Conservation (phyloP, 164 flowering plant species). For the Nelumbo lutea region DNA sequence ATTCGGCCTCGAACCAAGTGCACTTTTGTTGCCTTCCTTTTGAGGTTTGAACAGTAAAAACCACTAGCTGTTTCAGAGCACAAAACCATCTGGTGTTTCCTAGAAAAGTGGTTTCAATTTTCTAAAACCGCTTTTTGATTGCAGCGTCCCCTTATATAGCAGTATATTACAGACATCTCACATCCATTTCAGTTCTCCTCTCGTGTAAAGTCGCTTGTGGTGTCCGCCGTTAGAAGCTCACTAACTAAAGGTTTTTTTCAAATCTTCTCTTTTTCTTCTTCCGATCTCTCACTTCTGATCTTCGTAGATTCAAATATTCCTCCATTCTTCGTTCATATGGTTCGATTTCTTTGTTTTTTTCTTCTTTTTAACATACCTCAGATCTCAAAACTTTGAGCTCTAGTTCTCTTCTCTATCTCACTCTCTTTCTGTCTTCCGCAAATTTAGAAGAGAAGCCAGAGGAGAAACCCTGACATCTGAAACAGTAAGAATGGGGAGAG, state of each 20-base stretch:
- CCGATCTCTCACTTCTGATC: not conserved
- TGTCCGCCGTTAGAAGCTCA: not conserved
- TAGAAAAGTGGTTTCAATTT: conserved; percentile 9
- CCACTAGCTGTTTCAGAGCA: conserved; percentile 17
- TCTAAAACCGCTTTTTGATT: conserved; percentile 1
- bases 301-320: not conserved
- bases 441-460: not conserved
- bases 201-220: not conserved
- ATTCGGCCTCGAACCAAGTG: conserved; percentile 24
- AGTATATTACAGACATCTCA: not conserved
- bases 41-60: not conserved
- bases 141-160: conserved; percentile 11
- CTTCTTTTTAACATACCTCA: too few relatives aligned
- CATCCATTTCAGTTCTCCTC: not conserved
- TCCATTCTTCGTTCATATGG: not conserved
- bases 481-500: conserved; percentile 54
- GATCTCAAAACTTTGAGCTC: not conserved
- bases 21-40: not conserved
- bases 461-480: conserved; percentile 5
- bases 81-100: not conserved
- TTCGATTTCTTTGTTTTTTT: not conserved
- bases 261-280: too few relatives aligned
- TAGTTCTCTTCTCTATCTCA: not conserved
- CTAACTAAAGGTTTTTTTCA: not conserved
- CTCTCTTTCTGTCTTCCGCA: not conserved